Percentiles rank a stretch among this genome's conserved stretches.
phyloP scores from a whole-genome alignment of 2,329 filamentous ascomycete genomes.

The Fonsecaea multimorphosa region DNA sequence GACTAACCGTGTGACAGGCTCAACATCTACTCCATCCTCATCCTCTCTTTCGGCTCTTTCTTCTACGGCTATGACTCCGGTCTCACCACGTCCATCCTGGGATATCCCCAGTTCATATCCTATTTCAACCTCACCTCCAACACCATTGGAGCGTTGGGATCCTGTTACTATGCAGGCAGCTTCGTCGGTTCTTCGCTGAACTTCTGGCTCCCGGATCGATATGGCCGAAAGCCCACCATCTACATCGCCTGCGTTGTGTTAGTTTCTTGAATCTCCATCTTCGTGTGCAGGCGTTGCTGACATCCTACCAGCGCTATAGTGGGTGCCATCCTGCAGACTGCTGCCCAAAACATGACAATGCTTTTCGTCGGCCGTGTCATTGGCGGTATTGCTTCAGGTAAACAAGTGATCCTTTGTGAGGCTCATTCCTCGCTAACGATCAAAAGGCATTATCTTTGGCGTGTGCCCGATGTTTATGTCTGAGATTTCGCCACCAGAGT shows the following conservation, averaged over 20 bases:
- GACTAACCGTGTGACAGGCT: constrained; percentile 3
- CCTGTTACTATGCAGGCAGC: constrained; percentile 21
- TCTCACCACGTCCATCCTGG: constrained; percentile 26
- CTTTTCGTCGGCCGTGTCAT: constrained; percentile 23
- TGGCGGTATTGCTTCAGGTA: constrained; percentile 21
- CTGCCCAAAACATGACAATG: constrained; percentile 26
- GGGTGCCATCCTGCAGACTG: constrained; percentile 12
- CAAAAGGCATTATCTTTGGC: constrained; percentile 22
- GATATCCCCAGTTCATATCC: constrained; percentile 24
- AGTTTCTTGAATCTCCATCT: background rate
- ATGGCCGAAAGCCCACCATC: constrained; percentile 23
- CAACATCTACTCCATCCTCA: constrained; percentile 20
- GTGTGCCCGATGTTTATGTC: constrained; percentile 24
- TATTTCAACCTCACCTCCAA: constrained; percentile 28
- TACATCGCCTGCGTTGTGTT: constrained; percentile 19
- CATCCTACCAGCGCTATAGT: constrained; percentile 12
- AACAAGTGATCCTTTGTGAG: too few species aligned
- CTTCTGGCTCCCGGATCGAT: constrained; percentile 21
- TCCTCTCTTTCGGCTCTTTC: constrained; percentile 28
- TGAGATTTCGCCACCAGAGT: constrained; percentile 18
- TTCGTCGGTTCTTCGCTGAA: constrained; percentile 23
- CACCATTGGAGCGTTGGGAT: constrained; percentile 23
- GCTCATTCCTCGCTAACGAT: too few species aligned
- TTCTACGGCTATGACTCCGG: constrained; percentile 32
- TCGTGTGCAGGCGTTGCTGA: background rate